These are phyloP conservation scores for Globisporangium middletonii DNA, from an alignment of 352 stramenopile genomes.

Conservation along the genomic window DNA sequence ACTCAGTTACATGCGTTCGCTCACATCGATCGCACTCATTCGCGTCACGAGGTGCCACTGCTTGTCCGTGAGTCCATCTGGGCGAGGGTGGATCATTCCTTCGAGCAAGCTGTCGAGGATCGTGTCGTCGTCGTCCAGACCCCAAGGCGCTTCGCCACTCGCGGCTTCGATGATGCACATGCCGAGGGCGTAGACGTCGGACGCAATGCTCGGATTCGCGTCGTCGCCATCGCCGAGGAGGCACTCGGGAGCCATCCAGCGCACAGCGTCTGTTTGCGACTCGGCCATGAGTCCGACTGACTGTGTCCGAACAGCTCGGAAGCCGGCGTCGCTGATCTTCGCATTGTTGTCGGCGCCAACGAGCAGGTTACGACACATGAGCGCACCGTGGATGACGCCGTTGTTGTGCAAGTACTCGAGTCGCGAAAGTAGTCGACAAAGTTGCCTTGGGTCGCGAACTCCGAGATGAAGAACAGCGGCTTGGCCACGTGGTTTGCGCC, in stretches of 20 bases:
- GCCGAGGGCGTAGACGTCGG: slow-evolving; percentile 31
- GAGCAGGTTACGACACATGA: slow-evolving; percentile 24
- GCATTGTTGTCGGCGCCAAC: slow-evolving; percentile 37
- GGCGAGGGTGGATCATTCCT: slow-evolving; percentile 7
- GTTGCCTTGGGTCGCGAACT: slow-evolving; percentile 35
- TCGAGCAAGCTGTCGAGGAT: slow-evolving; percentile 20
- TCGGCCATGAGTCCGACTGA: too few relatives aligned
- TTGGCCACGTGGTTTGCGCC: background rate
- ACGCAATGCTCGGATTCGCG: too few relatives aligned
- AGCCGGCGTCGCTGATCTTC: slow-evolving; percentile 21
- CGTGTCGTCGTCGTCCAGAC: slow-evolving; percentile 18
- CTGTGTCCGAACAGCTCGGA: background rate
- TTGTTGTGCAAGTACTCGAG: slow-evolving; percentile 18
- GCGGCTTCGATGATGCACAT: slow-evolving; percentile 43
- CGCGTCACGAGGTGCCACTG: slow-evolving; percentile 12
- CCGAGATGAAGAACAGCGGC: slow-evolving; percentile 25
- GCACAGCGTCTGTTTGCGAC: too few relatives aligned
- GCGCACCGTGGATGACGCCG: too few relatives aligned
- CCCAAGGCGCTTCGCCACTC: slow-evolving; percentile 26
- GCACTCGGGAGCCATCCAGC: slow-evolving; percentile 25
- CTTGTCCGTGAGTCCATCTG: slow-evolving; percentile 8
- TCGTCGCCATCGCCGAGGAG: too few relatives aligned
- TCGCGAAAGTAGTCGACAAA: slow-evolving; percentile 29
- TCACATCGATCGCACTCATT: slow-evolving; percentile 4
- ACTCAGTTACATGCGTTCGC: slow-evolving; percentile 8